A percentile compares a stretch with the other conserved stretches of the same genome.
Evolutionary conservation across 768 basidiomycete species (phyloP).

Genomic region (Lactarius sanguifluus): DNA sequence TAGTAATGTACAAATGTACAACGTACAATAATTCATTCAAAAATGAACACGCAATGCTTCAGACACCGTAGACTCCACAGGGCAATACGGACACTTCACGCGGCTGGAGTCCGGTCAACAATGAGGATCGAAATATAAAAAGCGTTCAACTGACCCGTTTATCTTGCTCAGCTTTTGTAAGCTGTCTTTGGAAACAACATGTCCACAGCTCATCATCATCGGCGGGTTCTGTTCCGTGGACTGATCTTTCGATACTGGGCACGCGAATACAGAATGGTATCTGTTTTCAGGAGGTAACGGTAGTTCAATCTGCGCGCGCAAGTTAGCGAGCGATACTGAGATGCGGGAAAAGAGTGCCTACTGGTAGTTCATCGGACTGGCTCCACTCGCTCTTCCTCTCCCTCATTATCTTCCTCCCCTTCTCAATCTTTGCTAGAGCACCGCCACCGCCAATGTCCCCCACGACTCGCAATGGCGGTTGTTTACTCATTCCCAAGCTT

Average conservation of each 20-base stretch:
- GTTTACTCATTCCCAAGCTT: constrained; percentile 82
- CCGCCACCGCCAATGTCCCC: constrained; percentile 93
- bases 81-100: constrained; percentile 97
- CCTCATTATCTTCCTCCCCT: constrained; percentile 90
- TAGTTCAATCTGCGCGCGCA: constrained; percentile 77
- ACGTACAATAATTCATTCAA: constrained; percentile 35
- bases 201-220: constrained; percentile 97
- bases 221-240: constrained; percentile 91
- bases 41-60: constrained; percentile 67
- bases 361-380: constrained; percentile 85
- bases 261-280: constrained; percentile 97
- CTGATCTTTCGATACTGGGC: constrained; percentile 97
- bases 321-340: constrained; percentile 23
- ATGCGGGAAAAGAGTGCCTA: constrained; percentile 37
- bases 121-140: constrained; percentile 54
- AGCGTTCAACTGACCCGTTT: constrained; percentile 59
- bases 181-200: constrained; percentile 92
- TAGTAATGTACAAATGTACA: not conserved
- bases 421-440: constrained; percentile 88
- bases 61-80: constrained; percentile 63
- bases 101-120: constrained; percentile 85
- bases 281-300: constrained; percentile 81
- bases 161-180: constrained; percentile 86
- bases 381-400: constrained; percentile 93
- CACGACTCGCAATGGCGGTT: constrained; percentile 83